Evolutionary conservation across 257 asterid species (phyloP).

Genomic region (Ehretia macrophylla): DNA sequence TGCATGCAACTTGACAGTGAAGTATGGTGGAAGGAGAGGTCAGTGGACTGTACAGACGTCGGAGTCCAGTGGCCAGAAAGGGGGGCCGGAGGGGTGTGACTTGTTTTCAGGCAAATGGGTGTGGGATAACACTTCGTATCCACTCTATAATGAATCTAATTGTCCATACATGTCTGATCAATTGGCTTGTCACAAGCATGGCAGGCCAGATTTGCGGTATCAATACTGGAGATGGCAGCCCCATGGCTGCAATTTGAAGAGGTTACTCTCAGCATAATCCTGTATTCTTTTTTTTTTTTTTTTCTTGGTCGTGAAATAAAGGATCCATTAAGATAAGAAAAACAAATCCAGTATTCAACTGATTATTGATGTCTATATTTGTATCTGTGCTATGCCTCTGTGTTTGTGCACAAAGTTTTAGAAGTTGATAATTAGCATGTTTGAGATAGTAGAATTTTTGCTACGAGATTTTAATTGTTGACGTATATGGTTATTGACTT

Average conservation of each 20-base stretch:
- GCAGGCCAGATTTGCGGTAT: constrained; percentile 52
- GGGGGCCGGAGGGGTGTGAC: constrained; percentile 40
- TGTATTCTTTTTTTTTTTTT: background rate
- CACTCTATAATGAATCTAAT: constrained; percentile 64
- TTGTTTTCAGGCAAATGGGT: constrained; percentile 86
- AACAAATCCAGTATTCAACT: too few species aligned
- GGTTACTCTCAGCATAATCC: constrained; percentile 14
- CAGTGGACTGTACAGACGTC: constrained; percentile 23
- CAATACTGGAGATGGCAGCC: constrained; percentile 96
- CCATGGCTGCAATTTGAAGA: constrained; percentile 50
- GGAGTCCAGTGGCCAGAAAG: constrained; percentile 29
- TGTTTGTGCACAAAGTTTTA: background rate
- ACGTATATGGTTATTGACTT: constrained; percentile 6
- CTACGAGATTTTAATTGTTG: background rate
- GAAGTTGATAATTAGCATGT: background rate
- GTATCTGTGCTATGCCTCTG: background rate
- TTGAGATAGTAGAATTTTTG: too few species aligned
- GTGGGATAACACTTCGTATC: constrained; percentile 57
- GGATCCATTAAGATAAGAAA: too few species aligned
- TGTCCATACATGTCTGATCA: constrained; percentile 95
- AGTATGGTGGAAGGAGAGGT: constrained; percentile 66
- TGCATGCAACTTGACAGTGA: constrained; percentile 54
- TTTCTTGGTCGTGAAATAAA: background rate
- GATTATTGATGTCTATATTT: background rate
- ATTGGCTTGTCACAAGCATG: constrained; percentile 78